These are phyloP conservation scores for Saccharomyces hybrid DNA, from an alignment of 1,139 yeast species.

Conservation along the genomic window DNA sequence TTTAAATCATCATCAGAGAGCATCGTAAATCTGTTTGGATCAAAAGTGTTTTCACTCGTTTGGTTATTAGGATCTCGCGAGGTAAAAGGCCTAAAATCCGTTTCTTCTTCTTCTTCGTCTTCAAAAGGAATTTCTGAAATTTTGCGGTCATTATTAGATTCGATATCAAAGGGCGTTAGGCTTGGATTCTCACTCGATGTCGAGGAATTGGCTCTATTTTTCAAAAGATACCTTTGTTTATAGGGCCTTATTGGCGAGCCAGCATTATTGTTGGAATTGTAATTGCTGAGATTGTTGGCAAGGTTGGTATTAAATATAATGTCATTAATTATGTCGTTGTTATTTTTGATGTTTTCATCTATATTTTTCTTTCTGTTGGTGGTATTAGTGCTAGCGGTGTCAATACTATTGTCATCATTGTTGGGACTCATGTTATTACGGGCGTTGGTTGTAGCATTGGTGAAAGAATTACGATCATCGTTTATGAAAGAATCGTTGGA, in stretches of 20 bases:
- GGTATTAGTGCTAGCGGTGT: neutral
- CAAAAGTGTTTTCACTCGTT: neutral
- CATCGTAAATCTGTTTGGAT: neutral
- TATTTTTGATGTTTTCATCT: conserved; percentile 5
- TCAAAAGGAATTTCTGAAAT: conserved; percentile 27
- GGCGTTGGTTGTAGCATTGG: neutral
- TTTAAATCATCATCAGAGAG: neutral
- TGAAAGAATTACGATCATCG: neutral
- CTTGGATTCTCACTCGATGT: conserved; percentile 9
- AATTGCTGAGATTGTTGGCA: conserved; percentile 1
- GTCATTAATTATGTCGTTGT: conserved; percentile 3
- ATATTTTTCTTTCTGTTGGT: neutral
- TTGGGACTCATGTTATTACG: neutral
- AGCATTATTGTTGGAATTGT: conserved; percentile 3
- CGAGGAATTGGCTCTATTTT: conserved; percentile 19
- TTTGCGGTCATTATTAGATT: conserved; percentile 8
- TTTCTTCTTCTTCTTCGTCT: conserved; percentile 15
- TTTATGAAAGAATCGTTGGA: conserved; percentile 1
- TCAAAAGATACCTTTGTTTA: conserved; percentile 21
- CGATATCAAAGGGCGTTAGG: conserved; percentile 3
- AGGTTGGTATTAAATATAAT: conserved; percentile 5
- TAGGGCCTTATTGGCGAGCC: conserved; percentile 1
- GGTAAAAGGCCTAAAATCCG: neutral
- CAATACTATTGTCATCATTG: neutral
- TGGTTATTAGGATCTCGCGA: neutral